Conservation (phyloP, 768 basidiomycete species). For the Clitopilus passeckerianus region DNA sequence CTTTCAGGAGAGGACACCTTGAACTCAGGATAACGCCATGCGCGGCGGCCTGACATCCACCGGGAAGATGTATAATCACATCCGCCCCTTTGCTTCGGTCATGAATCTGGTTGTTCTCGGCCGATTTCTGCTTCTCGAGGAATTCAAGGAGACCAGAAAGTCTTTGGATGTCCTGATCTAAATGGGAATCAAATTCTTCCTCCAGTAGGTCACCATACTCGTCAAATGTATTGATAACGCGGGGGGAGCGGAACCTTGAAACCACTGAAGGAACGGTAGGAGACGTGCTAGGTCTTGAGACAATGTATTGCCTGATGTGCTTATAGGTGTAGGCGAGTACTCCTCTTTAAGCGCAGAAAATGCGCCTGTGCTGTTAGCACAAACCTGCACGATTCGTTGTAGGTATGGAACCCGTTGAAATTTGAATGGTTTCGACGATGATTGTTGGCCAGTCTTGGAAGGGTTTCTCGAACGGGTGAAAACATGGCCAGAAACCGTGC, state of each 20-base stretch:
- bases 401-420: slow-evolving; percentile 77
- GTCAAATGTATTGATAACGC: slow-evolving; percentile 7
- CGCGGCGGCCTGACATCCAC: slow-evolving; percentile 44
- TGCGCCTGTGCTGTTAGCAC: slow-evolving; percentile 81
- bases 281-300: slow-evolving; percentile 62
- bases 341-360: slow-evolving; percentile 84
- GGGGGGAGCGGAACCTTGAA: neutral
- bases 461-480: slow-evolving; percentile 69
- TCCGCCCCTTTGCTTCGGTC: slow-evolving; percentile 56
- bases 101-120: slow-evolving; percentile 8
- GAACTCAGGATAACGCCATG: slow-evolving; percentile 66
- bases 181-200: slow-evolving; percentile 18
- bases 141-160: slow-evolving; percentile 28
- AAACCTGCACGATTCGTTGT: slow-evolving; percentile 83
- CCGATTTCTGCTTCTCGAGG: slow-evolving; percentile 9
- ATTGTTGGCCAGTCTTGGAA: slow-evolving; percentile 21
- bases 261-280: slow-evolving; percentile 51
- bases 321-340: slow-evolving; percentile 52
- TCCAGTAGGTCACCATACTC: neutral
- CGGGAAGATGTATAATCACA: slow-evolving; percentile 40
- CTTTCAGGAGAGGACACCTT: slow-evolving; percentile 43
- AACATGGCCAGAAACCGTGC: slow-evolving; percentile 93
- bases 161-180: slow-evolving; percentile 30
- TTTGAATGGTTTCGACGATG: slow-evolving; percentile 52
- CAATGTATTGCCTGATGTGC: slow-evolving; percentile 49